Conservation (phyloP, 768 basidiomycete species). For the Lentinus brumalis region DNA sequence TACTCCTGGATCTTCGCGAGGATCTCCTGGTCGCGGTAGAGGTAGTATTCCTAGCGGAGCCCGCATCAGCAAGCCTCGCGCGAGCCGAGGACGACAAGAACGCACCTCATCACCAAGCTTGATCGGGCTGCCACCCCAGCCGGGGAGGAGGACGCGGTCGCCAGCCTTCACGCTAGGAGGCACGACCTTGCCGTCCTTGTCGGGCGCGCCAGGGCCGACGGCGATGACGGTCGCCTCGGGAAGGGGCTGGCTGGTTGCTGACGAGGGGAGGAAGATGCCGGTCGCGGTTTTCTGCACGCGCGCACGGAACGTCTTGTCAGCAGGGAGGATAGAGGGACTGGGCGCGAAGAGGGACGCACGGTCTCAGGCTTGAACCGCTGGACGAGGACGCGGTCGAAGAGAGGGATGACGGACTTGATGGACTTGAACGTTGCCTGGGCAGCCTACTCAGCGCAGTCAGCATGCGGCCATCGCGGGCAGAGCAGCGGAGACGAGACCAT, state of each 20-base stretch:
- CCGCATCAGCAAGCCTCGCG: conserved; percentile 8
- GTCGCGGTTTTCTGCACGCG: conserved; percentile 87
- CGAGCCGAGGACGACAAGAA: conserved; percentile 17
- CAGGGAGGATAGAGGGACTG: background rate
- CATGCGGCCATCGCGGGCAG: background rate
- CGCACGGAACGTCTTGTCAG: background rate
- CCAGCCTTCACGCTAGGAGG: conserved; percentile 83
- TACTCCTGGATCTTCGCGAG: conserved; percentile 94
- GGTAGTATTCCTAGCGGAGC: conserved; percentile 76
- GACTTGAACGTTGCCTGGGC: conserved; percentile 93
- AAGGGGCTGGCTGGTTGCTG: conserved; percentile 81
- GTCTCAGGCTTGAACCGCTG: conserved; percentile 97
- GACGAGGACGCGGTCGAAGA: conserved; percentile 95
- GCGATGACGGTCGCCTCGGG: conserved; percentile 97
- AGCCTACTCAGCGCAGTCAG: conserved; percentile 47
- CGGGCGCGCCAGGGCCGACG: conserved; percentile 90
- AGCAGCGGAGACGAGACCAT: background rate
- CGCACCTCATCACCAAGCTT: conserved; percentile 96
- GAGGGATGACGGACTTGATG: conserved; percentile 87
- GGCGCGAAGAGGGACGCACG: conserved; percentile 48
- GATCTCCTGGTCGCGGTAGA: conserved; percentile 95
- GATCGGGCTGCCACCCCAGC: conserved; percentile 95
- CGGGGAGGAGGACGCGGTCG: conserved; percentile 91
- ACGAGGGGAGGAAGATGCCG: conserved; percentile 94
- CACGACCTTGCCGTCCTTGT: conserved; percentile 78